Evolutionary conservation across 2,329 filamentous ascomycete species (phyloP).

Genomic region (Aspergillus sp.): DNA sequence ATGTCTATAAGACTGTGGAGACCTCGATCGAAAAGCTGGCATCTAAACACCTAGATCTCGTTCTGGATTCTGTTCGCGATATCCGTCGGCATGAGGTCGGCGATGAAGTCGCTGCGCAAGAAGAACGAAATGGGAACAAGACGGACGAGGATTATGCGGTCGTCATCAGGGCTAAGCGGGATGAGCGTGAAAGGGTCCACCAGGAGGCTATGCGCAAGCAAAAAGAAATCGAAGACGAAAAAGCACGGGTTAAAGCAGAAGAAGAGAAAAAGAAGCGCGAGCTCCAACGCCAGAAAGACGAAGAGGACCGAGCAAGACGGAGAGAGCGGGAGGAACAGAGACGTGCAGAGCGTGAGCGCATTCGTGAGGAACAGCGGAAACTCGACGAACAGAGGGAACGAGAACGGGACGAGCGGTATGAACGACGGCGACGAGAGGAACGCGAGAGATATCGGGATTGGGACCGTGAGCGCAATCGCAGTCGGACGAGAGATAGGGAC

Average conservation of each 20-base stretch:
- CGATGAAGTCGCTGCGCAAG: constrained; percentile 47
- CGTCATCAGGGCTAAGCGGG: constrained; percentile 45
- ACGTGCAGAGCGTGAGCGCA: constrained; percentile 43
- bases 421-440: constrained; percentile 37
- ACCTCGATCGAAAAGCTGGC: constrained; percentile 48
- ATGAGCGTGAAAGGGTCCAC: constrained; percentile 44
- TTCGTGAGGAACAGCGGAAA: constrained; percentile 46
- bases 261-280: constrained; percentile 37
- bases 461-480: constrained; percentile 25
- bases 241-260: constrained; percentile 34
- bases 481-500: constrained; percentile 27
- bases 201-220: constrained; percentile 46
- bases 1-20: constrained; percentile 53
- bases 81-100: constrained; percentile 52
- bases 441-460: constrained; percentile 39
- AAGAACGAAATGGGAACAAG: constrained; percentile 49
- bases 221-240: constrained; percentile 42
- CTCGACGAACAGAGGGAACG: constrained; percentile 46
- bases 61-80: constrained; percentile 48
- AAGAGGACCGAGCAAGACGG: constrained; percentile 42
- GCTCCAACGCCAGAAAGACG: constrained; percentile 37
- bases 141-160: constrained; percentile 53
- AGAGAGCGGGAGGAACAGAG: constrained; percentile 43
- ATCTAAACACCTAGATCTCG: constrained; percentile 45
- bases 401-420: constrained; percentile 41